Evolutionary conservation across 768 basidiomycete genomes (phyloP), one percentile per base, ranked within the genome.

Genomic region (Lentinula boryana): DNA sequence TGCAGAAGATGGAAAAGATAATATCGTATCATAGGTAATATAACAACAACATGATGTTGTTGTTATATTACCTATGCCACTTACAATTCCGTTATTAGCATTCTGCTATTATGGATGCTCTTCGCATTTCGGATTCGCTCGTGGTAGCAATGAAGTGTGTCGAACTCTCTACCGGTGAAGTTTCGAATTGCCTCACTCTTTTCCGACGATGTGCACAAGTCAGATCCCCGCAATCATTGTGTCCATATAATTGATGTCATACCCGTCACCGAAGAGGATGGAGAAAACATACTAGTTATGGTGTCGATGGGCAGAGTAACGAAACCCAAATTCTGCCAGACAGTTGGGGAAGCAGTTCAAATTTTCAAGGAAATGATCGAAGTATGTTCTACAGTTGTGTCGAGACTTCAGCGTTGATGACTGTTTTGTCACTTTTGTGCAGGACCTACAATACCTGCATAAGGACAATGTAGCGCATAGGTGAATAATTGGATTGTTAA

Each of bases 381-480:
- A 66, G 75, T 72, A 41, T 35, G 62, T 5, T 43, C 32, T 49
- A 16, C 13, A 5, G 4, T 10, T 36, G 10, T 10, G 35, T 5
- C 5, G 35, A 10, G 35, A 36, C 5, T 5, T 10, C 5, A 36
- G 10, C 10, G 10, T 36, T 36, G 5, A 36, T 36, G 5, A 36
- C n/a, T 36, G 35, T 62, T 13, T 4, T 5, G 9, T 48, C n/a
- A n/a, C n/a, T n/a, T n/a, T n/a, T n/a, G n/a, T n/a, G 2, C 41
- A 74, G 74, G 71, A 71, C 13, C 23, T 75, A 12, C 66, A 71
- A 61, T 71, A 72, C 60, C 69, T 75, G 68, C 74, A 75, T 57
- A 40, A 67, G 13, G 58, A 69, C 21, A 33, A 64, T 58, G 67
- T 74, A 13, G 71, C 71, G n/a, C 72, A 74, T 58, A 46, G 48